Base-by-base conservation (phyloP, 345 rosid genomes). In the Pugionium cornutum region DNA sequence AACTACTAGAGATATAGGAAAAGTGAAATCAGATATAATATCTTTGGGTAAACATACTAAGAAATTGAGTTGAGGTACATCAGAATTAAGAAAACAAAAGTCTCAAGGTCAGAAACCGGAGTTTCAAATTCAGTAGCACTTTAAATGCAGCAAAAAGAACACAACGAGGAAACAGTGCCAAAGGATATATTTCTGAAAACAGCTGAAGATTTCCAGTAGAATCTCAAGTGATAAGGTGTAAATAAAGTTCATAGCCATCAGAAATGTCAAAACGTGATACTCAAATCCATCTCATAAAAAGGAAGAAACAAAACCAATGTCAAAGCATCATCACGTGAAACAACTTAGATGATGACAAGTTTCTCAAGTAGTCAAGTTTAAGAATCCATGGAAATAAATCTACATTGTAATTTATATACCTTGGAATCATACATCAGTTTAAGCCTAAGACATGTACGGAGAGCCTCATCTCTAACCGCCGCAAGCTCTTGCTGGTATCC, bases 341-440 rank as follows among this genome's bases (percentile, higher is more conserved):
- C 62, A 53, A 29, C 10, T 44, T 32, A 37, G 35, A 51, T 6
- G 28, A 18, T 9, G 31, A 49, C 18, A 18, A 18, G 18, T 18
- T 18, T 18, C 18, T 18, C 18, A 18, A 18, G 18, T 18, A 18
- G 18, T 18, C 18, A 18, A 7, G 45, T 18, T 34, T 1, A 42
- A 52, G 26, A 52, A 35, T 45, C 5, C 9, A 67, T 30, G 43
- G 45, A 29, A 69, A 18, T 6, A 2, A 31, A 44, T 44, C 73
- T 26, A 41, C 36, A 53, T 36, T 42, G 26, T 4, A 49, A 65
- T 33, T 9, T 18, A 18, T 18, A 37, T 70, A 90, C 99, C 96
- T 90, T 94, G 68, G 82, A 75, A 72, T 90, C 96, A 60, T 84
- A 72, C 88, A 88, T 85, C 68, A 82, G 83, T 63, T 90, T 94